Evolutionary conservation across 305 asterid genomes (phyloP).

Genomic region (Solanum hybrid): DNA sequence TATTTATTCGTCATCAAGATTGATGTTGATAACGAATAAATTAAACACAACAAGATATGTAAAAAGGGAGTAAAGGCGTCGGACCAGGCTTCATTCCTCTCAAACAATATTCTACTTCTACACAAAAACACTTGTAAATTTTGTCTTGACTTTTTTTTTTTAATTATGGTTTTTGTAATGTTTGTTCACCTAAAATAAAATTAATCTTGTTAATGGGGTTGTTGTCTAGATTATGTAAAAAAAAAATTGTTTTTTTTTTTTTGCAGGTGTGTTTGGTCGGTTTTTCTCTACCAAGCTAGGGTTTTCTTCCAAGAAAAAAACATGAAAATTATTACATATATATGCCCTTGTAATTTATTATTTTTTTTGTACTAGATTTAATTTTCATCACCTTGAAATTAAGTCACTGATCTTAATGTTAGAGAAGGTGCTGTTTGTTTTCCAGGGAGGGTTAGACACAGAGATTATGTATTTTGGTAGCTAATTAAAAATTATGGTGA

Average conservation of each 20-base stretch:
- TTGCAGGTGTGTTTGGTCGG: neutral
- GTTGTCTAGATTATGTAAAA: neutral
- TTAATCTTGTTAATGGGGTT: neutral
- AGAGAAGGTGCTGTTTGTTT: neutral
- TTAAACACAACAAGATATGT: neutral
- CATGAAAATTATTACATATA: neutral
- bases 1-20: neutral
- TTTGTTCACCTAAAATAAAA: neutral
- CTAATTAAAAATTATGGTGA: neutral
- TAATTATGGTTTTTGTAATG: neutral
- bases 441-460: neutral
- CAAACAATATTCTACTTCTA: slow-evolving; percentile 12
- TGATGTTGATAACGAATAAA: neutral
- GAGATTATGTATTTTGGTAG: neutral
- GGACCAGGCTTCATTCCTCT: slow-evolving; percentile 91
- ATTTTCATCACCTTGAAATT: neutral
- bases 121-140: neutral
- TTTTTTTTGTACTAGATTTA: neutral
- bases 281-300: neutral
- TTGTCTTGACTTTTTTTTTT: neutral
- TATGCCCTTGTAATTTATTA: neutral
- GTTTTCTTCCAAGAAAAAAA: neutral
- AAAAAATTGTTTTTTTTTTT: neutral
- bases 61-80: slow-evolving; percentile 34
- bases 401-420: neutral